Conservation (phyloP, 108 stramenopile species). For the Skeletonema marinoi region DNA sequence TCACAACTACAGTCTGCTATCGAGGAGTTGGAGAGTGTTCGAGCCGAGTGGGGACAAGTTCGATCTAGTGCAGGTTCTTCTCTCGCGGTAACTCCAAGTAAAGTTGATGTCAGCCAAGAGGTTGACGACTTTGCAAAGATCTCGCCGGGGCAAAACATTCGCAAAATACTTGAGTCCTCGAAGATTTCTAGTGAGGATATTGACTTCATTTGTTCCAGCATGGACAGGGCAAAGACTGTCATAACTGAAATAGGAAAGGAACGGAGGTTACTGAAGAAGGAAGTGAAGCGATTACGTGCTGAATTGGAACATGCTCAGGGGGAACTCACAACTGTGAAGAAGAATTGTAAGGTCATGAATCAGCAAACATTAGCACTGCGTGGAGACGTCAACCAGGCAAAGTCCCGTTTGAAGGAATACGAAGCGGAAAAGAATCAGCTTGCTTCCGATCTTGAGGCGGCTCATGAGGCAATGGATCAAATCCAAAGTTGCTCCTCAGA, state of each 20-base stretch:
- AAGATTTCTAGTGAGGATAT: conserved; percentile 10
- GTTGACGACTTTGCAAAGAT: not conserved
- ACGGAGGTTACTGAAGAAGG: conserved; percentile 20
- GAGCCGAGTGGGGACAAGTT: not conserved
- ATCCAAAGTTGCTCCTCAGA: conserved; percentile 11
- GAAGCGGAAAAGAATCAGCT: conserved; percentile 28
- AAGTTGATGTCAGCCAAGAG: not conserved
- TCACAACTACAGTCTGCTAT: conserved; percentile 5
- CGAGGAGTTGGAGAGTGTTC: conserved; percentile 2
- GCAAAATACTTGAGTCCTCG: conserved; percentile 4
- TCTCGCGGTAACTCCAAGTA: not conserved
- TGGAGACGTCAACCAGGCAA: conserved; percentile 5
- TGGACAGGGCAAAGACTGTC: conserved; percentile 14
- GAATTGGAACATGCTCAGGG: conserved; percentile 10
- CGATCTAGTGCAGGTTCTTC: not conserved
- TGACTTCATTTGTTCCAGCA: not conserved
- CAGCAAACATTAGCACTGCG: conserved; percentile 8
- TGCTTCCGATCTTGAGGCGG: not conserved
- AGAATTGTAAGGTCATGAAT: not conserved
- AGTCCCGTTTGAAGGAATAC: conserved; percentile 9
- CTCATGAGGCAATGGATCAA: conserved; percentile 15
- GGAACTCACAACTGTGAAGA: conserved; percentile 11
- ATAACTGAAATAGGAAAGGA: conserved; percentile 15
- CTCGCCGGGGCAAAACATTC: not conserved
- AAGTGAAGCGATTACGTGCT: conserved; percentile 26